Base-by-base conservation (phyloP, 2,329 filamentous ascomycete species). In the Lasiodiplodia citricola region DNA sequence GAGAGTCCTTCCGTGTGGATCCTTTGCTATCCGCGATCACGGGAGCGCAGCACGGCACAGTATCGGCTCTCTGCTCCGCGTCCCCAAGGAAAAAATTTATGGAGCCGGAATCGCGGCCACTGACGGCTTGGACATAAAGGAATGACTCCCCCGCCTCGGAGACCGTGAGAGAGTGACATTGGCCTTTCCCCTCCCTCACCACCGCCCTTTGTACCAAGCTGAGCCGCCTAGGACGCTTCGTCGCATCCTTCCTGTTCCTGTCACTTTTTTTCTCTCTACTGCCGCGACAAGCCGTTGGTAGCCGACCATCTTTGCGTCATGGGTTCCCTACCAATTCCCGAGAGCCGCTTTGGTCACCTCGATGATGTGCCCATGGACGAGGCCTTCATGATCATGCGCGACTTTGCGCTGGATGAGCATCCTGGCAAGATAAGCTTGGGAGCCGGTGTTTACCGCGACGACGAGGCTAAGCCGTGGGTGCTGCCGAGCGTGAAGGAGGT, bases 371-470 rank as follows among this genome's bases (percentile, higher is more conserved):
- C 58, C 4, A 64, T 64, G 67, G 67, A 68, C 50, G 58, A 64
- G 52, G 60, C 60, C 23, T 68, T 68, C 44, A 58, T 57, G 67
- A 64, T 70, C 47, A 70, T 68, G 66, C 47, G 55, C 50, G 65
- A 69, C 62, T 71, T 66, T 57, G 58, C 63, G 4, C 52, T 67
- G 28, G 70, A 71, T 31, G 44, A 56, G n/a, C 35, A 58, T 8
- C 72, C 75, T 3, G 68, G 76, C 18, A 83, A 83, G 71, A 80
- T 83, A n/a, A 77, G 74, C 65, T 72, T 83, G 23, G 76, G 78
- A 6, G 72, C 75, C 8, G 81, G 81, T n/a, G 75, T 79, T n/a
- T 83, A 83, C 70, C 77, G 80, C 63, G 77, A 80, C 50, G 75
- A 82, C 55, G 72, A 78, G 2, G 79, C 74, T 7, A 70, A 73